Percentiles rank a stretch among this genome's conserved stretches.
phyloP scores from a whole-genome alignment of 768 basidiomycete genomes.

The Phylloporus rhodoxanthus region DNA sequence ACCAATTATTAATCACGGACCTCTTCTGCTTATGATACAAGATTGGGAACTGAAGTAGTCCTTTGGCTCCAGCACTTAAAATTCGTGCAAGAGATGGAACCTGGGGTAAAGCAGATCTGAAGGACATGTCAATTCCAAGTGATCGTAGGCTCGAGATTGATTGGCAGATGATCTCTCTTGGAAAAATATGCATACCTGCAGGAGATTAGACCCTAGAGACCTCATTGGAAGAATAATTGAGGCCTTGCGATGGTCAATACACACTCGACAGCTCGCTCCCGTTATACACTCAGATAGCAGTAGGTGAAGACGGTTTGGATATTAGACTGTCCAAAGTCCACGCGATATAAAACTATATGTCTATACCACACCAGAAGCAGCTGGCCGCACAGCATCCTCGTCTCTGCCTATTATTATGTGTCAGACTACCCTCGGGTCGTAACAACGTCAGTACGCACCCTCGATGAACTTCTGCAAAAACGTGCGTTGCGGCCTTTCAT shows the following conservation, averaged over 20 bases:
- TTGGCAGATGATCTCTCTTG: neutral
- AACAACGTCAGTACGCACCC: conserved; percentile 43
- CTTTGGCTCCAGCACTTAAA: neutral
- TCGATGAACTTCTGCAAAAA: conserved; percentile 85
- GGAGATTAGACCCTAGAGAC: neutral
- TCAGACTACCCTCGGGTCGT: neutral
- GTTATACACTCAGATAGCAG: neutral
- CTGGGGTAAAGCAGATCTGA: neutral
- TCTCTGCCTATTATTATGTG: conserved; percentile 51
- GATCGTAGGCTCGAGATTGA: neutral
- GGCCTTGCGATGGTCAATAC: neutral
- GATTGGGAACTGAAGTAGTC: neutral
- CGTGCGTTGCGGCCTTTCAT: conserved; percentile 44
- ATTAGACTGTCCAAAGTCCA: conserved; percentile 7
- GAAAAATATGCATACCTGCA: no score
- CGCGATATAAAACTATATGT: neutral
- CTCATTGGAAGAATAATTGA: neutral
- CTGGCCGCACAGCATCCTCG: conserved; percentile 65
- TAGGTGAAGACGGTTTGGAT: neutral
- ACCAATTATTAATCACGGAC: neutral
- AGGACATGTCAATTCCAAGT: no score
- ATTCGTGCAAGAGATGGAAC: neutral
- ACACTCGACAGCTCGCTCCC: no score
- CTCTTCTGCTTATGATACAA: neutral
- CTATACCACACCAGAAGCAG: conserved; percentile 39